Evolutionary conservation across 306 rosid species (phyloP).

Genomic region (Cicer judaicum): DNA sequence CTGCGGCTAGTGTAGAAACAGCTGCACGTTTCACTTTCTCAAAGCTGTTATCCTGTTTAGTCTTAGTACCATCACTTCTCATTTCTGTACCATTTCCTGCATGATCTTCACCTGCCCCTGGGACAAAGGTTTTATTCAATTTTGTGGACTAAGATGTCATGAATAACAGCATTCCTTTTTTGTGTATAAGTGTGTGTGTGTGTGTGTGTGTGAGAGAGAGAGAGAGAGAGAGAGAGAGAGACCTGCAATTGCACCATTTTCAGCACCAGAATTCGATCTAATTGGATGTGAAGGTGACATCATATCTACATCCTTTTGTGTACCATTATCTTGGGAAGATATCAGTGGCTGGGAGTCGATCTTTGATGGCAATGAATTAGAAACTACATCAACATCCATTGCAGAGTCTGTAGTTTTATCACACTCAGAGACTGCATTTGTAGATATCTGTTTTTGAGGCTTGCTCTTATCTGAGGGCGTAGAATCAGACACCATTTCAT

Average conservation of each 20-base stretch:
- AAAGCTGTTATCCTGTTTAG: conserved; percentile 52
- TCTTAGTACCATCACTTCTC: conserved; percentile 43
- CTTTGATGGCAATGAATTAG: conserved; percentile 48
- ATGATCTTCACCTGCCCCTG: conserved; percentile 59
- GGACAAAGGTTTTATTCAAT: conserved; percentile 23
- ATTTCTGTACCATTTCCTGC: conserved; percentile 51
- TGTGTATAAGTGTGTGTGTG: background rate
- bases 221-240: conserved; percentile 41
- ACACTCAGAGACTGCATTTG: conserved; percentile 47
- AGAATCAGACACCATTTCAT: conserved; percentile 48
- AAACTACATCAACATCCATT: conserved; percentile 57
- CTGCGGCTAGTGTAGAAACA: conserved; percentile 77
- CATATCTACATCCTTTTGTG: conserved; percentile 47
- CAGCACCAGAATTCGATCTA: conserved; percentile 48
- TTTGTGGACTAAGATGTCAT: conserved; percentile 21
- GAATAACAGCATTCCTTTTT: conserved; percentile 25
- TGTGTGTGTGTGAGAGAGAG: background rate
- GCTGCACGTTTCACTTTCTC: conserved; percentile 81
- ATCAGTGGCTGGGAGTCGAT: conserved; percentile 43
- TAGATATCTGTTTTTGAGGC: conserved; percentile 35
- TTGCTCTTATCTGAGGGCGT: conserved; percentile 41
- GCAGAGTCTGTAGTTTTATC: conserved; percentile 48
- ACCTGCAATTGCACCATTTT: conserved; percentile 55
- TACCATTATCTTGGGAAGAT: conserved; percentile 48
- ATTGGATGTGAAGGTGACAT: conserved; percentile 51